Evolutionary conservation across 2,329 filamentous ascomycete species (phyloP).

Genomic region (Fusarium sp.): DNA sequence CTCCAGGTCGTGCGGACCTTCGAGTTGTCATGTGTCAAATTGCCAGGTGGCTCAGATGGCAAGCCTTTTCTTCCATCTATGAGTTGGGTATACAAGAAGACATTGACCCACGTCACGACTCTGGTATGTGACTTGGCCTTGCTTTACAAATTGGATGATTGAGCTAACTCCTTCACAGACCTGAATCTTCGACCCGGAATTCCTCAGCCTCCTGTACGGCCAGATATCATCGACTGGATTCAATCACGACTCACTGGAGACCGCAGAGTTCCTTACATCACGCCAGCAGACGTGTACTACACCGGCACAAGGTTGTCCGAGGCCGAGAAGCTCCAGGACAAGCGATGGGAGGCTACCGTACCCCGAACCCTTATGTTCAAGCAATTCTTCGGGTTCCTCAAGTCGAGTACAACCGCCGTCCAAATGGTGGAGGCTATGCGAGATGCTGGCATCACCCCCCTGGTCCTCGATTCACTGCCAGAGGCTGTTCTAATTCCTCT

Average conservation of each 20-base stretch:
- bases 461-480: constrained; percentile 83
- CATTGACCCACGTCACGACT: constrained; percentile 52
- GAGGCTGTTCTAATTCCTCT: constrained; percentile 85
- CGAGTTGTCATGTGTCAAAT: constrained; percentile 85
- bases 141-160: no score
- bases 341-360: constrained; percentile 61
- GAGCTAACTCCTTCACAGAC: constrained; percentile 41
- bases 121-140: constrained; percentile 48
- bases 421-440: constrained; percentile 81
- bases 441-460: constrained; percentile 72
- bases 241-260: constrained; percentile 58
- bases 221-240: constrained; percentile 66
- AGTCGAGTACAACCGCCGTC: constrained; percentile 61
- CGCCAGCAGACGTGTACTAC: constrained; percentile 59
- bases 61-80: constrained; percentile 60
- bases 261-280: constrained; percentile 53
- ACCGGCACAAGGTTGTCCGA: constrained; percentile 51
- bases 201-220: constrained; percentile 49
- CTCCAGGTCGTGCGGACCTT: constrained; percentile 63
- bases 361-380: constrained; percentile 78
- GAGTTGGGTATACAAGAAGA: constrained; percentile 66
- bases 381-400: constrained; percentile 72
- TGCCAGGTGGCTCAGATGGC: constrained; percentile 83
- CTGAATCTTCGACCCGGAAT: constrained; percentile 48
- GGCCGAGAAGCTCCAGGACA: constrained; percentile 50